Conservation (phyloP, 306 rosid genomes). For the Cyclanthera cordifolia region DNA sequence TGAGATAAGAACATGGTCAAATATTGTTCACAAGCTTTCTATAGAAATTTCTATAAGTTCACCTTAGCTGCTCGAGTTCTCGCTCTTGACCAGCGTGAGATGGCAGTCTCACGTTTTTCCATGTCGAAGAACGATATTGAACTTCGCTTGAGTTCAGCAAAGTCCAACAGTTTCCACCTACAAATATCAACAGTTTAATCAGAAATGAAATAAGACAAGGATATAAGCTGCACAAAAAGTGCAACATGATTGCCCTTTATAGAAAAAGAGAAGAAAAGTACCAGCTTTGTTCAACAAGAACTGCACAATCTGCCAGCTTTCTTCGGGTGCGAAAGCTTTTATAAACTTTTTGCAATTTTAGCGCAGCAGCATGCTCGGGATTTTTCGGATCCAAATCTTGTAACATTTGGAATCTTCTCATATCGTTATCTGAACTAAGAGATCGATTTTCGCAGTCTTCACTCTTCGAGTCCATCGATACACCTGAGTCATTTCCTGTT, state of each 20-base stretch:
- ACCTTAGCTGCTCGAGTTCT: slow-evolving; percentile 99
- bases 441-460: slow-evolving; percentile 31
- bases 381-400: slow-evolving; percentile 43
- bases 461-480: slow-evolving; percentile 23
- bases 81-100: slow-evolving; percentile 98
- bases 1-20: neutral
- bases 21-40: neutral
- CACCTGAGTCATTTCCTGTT: slow-evolving; percentile 17
- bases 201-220: neutral
- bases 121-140: slow-evolving; percentile 88
- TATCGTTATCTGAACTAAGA: slow-evolving; percentile 26
- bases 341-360: slow-evolving; percentile 91
- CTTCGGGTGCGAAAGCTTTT: slow-evolving; percentile 96
- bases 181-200: slow-evolving; percentile 13
- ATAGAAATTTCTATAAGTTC: neutral
- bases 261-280: slow-evolving; percentile 14
- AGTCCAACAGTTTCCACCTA: slow-evolving; percentile 98
- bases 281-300: slow-evolving; percentile 99
- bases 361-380: slow-evolving; percentile 78
- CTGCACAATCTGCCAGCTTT: slow-evolving; percentile 97
- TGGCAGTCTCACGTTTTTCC: slow-evolving; percentile 89
- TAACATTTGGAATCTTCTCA: slow-evolving; percentile 18
- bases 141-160: slow-evolving; percentile 86
- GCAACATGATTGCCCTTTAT: slow-evolving; percentile 9
- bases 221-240: neutral